Percentiles rank a stretch among this genome's conserved stretches.
Conservation (phyloP, 2,329 filamentous ascomycete species). For the Alternaria atra region DNA sequence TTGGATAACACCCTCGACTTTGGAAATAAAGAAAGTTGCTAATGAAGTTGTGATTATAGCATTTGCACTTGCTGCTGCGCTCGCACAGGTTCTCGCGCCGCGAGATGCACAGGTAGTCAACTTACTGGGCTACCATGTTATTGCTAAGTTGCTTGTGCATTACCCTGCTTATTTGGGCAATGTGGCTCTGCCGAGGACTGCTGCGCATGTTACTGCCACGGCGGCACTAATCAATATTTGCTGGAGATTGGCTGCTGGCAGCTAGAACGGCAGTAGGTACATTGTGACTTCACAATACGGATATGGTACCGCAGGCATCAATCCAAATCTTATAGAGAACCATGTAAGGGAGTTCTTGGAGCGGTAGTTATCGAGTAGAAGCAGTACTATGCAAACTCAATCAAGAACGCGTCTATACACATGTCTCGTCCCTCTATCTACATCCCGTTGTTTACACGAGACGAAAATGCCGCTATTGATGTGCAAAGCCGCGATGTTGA, state of each 20-base stretch:
- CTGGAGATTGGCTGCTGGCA: constrained; percentile 32
- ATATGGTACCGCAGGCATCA: neutral
- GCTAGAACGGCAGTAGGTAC: constrained; percentile 15
- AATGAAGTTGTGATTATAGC: neutral
- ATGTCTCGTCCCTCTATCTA: neutral
- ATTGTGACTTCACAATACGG: neutral
- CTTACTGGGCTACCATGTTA: constrained; percentile 32
- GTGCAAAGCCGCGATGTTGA: neutral
- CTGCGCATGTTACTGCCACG: constrained; percentile 32
- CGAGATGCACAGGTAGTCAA: constrained; percentile 35
- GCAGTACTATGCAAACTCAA: neutral
- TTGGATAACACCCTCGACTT: neutral
- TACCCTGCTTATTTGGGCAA: constrained; percentile 34
- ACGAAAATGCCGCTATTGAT: neutral
- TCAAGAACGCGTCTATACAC: neutral
- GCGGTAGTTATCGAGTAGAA: neutral
- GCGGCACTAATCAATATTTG: constrained; percentile 35
- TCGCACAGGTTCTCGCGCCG: constrained; percentile 31
- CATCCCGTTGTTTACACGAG: neutral
- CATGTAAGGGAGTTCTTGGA: neutral
- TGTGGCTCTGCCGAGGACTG: constrained; percentile 24
- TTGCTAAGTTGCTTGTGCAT: constrained; percentile 32
- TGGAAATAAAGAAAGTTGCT: neutral
- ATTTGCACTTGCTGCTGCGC: constrained; percentile 32
- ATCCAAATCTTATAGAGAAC: neutral